Conservation (phyloP, 2,329 filamentous ascomycete genomes). For the Hypoxylon sp. region DNA sequence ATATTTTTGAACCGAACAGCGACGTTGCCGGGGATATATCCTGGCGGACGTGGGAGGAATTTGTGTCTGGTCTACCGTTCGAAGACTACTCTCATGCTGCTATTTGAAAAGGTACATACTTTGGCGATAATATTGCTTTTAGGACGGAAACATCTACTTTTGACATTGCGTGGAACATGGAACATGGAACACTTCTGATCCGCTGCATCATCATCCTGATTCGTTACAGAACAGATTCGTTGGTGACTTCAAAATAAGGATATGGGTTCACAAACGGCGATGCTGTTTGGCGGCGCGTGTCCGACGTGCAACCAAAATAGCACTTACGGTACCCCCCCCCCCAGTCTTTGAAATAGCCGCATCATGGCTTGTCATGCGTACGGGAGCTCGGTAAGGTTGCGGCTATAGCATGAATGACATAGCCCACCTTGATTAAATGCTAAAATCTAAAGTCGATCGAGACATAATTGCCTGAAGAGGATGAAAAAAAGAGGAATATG, state of each 20-base stretch:
- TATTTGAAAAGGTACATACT: background rate
- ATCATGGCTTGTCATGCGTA: background rate
- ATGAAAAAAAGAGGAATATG: no score
- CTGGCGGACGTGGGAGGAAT: constrained; percentile 29
- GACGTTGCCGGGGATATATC: constrained; percentile 15
- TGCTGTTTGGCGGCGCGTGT: no score
- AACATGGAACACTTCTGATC: no score
- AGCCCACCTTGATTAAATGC: background rate
- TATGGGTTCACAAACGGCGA: no score
- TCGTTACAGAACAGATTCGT: no score
- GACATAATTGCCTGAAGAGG: no score
- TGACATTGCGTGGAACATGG: no score
- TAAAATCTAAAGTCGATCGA: background rate
- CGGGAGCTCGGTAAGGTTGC: background rate
- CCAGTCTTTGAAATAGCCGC: background rate
- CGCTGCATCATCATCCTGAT: no score
- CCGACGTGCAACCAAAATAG: no score
- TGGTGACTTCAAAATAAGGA: no score
- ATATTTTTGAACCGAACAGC: background rate
- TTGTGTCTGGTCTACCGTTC: constrained; percentile 24
- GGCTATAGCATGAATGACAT: background rate
- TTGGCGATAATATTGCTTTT: background rate
- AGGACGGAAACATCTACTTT: no score
- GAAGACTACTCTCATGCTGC: constrained; percentile 2
- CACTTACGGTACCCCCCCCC: no score